Evolutionary conservation across 352 stramenopile species (phyloP).

Genomic region (Phytopythium aichiense): DNA sequence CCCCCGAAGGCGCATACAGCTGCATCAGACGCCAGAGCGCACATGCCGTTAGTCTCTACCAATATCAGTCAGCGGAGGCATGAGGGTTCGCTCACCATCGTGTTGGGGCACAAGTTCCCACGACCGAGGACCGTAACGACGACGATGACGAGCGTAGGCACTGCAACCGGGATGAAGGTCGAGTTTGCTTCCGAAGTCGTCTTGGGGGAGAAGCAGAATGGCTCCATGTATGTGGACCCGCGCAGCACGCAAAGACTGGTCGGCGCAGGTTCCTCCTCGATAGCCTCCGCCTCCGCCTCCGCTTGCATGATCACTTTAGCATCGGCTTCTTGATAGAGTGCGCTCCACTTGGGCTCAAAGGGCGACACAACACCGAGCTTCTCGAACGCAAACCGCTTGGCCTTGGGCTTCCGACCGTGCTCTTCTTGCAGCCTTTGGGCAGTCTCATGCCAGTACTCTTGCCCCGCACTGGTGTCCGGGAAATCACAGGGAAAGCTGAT

Average conservation of each 20-base stretch:
- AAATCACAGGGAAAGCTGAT: conserved; percentile 79
- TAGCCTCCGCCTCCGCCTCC: conserved; percentile 10
- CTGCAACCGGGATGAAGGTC: conserved; percentile 40
- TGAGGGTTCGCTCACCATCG: conserved; percentile 40
- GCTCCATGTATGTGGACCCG: conserved; percentile 56
- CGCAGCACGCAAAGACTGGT: conserved; percentile 51
- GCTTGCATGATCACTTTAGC: background rate
- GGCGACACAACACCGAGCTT: conserved; percentile 56
- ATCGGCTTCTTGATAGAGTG: conserved; percentile 26
- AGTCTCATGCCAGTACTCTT: conserved; percentile 46
- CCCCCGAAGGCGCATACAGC: conserved; percentile 28
- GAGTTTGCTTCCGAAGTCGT: background rate
- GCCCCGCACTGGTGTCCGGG: conserved; percentile 56
- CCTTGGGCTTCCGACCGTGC: conserved; percentile 53
- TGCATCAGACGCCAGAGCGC: background rate
- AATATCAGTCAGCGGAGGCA: background rate
- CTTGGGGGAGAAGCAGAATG: conserved; percentile 53
- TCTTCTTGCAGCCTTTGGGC: conserved; percentile 15
- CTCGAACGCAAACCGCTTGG: conserved; percentile 59
- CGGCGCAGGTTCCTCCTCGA: conserved; percentile 5
- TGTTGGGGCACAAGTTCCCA: conserved; percentile 48
- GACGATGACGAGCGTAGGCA: conserved; percentile 72
- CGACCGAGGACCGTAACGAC: conserved; percentile 47
- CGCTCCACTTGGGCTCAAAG: conserved; percentile 57
- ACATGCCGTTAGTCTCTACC: background rate